Percentiles rank a stretch among this genome's conserved stretches.
Conservation (phyloP, 2,329 filamentous ascomycete species). For the Diaporthe vaccinii region DNA sequence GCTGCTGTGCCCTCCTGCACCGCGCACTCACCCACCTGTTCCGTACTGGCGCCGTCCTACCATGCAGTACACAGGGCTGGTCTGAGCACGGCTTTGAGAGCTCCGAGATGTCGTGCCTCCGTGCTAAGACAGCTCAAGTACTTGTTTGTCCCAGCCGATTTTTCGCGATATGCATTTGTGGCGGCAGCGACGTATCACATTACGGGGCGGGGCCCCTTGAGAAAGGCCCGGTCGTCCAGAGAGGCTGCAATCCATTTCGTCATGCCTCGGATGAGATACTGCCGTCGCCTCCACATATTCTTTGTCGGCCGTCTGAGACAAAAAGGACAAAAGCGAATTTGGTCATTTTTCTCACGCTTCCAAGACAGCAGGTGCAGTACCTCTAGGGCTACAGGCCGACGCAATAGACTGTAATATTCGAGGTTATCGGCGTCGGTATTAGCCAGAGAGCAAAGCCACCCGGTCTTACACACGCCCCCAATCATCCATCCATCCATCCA, state of each 20-base stretch:
- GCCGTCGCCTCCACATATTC: background rate
- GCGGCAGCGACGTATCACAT: conserved; percentile 28
- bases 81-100: conserved; percentile 31
- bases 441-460: conserved; percentile 31
- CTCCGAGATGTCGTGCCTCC: conserved; percentile 33
- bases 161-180: conserved; percentile 2
- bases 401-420: background rate
- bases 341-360: conserved; percentile 10
- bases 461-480: conserved; percentile 10
- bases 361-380: conserved; percentile 21
- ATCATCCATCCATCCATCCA: conserved; percentile 23
- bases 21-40: background rate
- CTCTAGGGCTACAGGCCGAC: background rate
- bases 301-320: conserved; percentile 8
- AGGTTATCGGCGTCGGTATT: conserved; percentile 35
- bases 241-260: background rate
- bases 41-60: conserved; percentile 26
- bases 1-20: conserved; percentile 33
- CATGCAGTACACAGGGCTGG: conserved; percentile 7
- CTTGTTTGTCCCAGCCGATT: conserved; percentile 7
- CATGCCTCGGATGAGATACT: background rate
- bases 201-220: conserved; percentile 18
- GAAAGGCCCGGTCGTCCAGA: conserved; percentile 11
- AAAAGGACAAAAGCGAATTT: background rate
- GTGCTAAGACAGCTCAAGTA: conserved; percentile 2